Conservation (phyloP, 371 early-diverging fungal species). For the Circinella umbellata region DNA sequence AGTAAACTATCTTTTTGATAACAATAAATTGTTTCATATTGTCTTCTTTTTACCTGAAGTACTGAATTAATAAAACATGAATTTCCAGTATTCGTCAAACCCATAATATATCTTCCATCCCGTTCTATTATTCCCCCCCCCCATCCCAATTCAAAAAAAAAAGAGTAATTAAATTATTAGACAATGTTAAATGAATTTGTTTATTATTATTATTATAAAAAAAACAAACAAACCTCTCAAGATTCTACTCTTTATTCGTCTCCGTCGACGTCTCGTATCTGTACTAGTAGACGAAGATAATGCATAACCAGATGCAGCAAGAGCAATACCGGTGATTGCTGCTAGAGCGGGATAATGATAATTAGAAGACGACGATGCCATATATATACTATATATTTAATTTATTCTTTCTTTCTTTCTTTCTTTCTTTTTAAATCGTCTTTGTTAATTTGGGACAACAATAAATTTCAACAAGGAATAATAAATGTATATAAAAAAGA, state of each 20-base stretch:
- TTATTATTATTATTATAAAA: not conserved
- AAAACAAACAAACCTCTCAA: slow-evolving; percentile 30
- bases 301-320: slow-evolving; percentile 53
- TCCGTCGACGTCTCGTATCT: slow-evolving; percentile 42
- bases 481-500: no score
- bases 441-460: no score
- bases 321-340: slow-evolving; percentile 52
- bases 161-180: not conserved
- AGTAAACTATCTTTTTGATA: no score
- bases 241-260: slow-evolving; percentile 47
- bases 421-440: not conserved
- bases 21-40: slow-evolving; percentile 1
- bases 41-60: slow-evolving; percentile 64
- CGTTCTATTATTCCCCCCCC: slow-evolving; percentile 30
- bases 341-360: slow-evolving; percentile 55
- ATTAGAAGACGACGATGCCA: slow-evolving; percentile 44
- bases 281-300: slow-evolving; percentile 32
- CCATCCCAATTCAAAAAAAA: not conserved
- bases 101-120: slow-evolving; percentile 56
- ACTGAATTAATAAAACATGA: slow-evolving; percentile 92
- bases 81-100: slow-evolving; percentile 87
- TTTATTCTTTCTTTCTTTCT: not conserved
- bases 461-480: no score
- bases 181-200: not conserved
- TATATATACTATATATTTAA: slow-evolving; percentile 9